Percentiles rank a stretch among this genome's conserved stretches.
Evolutionary conservation across 768 basidiomycete genomes (phyloP).

Genomic region (Paxillus involutus): DNA sequence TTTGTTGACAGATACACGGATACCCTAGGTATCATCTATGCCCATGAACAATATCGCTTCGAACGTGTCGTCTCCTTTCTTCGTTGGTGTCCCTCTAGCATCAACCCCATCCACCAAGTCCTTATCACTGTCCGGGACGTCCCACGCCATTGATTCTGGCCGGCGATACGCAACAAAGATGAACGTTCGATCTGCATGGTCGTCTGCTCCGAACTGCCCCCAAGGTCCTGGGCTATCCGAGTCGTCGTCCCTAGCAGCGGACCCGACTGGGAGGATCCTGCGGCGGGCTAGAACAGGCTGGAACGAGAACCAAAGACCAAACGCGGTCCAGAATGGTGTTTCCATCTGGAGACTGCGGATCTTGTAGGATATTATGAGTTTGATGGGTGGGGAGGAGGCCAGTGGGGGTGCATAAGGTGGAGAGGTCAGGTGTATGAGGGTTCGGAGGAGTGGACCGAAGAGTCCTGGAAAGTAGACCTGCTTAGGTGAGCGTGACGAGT

Average conservation of each 20-base stretch:
- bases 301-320: constrained; percentile 77
- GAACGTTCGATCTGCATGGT: constrained; percentile 42
- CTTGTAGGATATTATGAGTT: constrained; percentile 73
- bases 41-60: constrained; percentile 59
- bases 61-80: constrained; percentile 68
- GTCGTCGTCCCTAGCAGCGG: neutral
- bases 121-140: constrained; percentile 47
- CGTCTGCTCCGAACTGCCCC: constrained; percentile 45
- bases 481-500: neutral
- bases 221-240: constrained; percentile 21
- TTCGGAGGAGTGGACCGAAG: constrained; percentile 71
- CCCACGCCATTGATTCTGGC: constrained; percentile 58
- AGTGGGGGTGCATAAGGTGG: constrained; percentile 34
- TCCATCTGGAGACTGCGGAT: constrained; percentile 73
- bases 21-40: constrained; percentile 13
- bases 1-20: too few relatives aligned
- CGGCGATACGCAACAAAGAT: constrained; percentile 63
- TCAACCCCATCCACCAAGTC: constrained; percentile 62
- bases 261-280: neutral
- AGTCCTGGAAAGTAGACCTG: constrained; percentile 88
- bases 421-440: constrained; percentile 71
- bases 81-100: constrained; percentile 38
- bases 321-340: constrained; percentile 73
- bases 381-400: constrained; percentile 13
- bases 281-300: constrained; percentile 46